Base-by-base conservation (phyloP, 1,284 basidiomycete species). In the Sphaerobolus stellatus region DNA sequence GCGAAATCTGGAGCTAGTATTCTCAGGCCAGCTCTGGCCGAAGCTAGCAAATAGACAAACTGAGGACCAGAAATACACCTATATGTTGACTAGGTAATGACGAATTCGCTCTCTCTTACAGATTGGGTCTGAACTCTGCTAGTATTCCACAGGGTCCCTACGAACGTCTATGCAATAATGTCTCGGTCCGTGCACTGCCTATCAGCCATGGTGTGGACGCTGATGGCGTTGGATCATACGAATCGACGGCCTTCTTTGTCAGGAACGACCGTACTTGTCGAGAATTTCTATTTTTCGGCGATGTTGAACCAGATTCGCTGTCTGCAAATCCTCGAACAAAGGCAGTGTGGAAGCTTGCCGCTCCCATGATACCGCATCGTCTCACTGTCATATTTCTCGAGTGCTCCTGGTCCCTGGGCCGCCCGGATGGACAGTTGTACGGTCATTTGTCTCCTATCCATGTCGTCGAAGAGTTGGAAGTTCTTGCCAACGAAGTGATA, bases 221-320 rank as follows among this genome's bases (percentile, higher is more conserved):
- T 30, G 69, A 70, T 27, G 52, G 59, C 7, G 60, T 66, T 22
- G 79, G 77, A 0, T 67, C 73, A 1, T 90, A 92, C 68, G 75
- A 82, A 14, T 87, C 86, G 27, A 73, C 84, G 2, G 91, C 89
- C 8, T 93, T 87, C 71, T 91, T 92, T 66, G 67, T 94, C 58
- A 79, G 81, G 11, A 81, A 90, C 64, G 74, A 84, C 51, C 64
- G 74, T 18, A 77, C 76, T 29, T 66, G 68, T 2, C 76, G 74
- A 47, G 86, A 91, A 63, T 83, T 92, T 58, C 74, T 93, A 40
- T 93, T 94, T 70, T 92, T 92, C 60, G 92, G 92, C 11, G 89
- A 92, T 68, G 86, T 90, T 50, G 87, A 90, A 62, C 84, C 89
- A 4, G 92, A 94, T 69, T 78, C 78, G 46, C 61, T 92, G 33